phyloP scores from a whole-genome alignment of 345 rosid species.

The Hevea brasiliensis region DNA sequence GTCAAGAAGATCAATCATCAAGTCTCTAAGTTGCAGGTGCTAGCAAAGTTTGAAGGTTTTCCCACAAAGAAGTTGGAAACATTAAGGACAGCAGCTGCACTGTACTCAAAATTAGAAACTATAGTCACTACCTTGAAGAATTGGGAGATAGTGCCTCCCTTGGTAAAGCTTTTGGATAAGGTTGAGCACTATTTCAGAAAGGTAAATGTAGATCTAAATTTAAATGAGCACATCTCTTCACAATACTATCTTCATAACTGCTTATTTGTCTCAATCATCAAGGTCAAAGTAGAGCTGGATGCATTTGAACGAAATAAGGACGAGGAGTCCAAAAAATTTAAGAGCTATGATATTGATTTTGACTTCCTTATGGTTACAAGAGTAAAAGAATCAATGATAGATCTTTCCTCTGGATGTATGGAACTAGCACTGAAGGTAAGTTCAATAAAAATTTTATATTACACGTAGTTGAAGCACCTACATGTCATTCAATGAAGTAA shows the following conservation, averaged over 20 bases:
- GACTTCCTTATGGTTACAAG: constrained; percentile 14
- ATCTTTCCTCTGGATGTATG: no score
- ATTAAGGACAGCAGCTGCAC: constrained; percentile 24
- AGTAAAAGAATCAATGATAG: constrained; percentile 20
- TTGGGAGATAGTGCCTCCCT: no score
- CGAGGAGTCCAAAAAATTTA: constrained; percentile 14
- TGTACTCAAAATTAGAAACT: constrained; percentile 18
- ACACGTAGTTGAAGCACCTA: no score
- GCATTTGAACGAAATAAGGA: constrained; percentile 22
- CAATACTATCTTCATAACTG: no score
- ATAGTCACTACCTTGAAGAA: constrained; percentile 13
- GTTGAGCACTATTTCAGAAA: constrained; percentile 21
- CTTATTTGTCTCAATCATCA: not conserved
- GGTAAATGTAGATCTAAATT: constrained; percentile 6
- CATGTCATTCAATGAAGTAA: no score
- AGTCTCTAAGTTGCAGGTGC: constrained; percentile 14
- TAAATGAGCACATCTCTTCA: not conserved
- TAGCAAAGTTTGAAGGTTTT: constrained; percentile 25
- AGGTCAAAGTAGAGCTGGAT: constrained; percentile 23
- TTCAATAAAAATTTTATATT: no score
- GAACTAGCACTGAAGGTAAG: no score
- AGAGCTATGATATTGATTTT: constrained; percentile 15
- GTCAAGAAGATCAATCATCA: not conserved
- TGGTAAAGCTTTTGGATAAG: no score
- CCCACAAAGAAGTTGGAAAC: constrained; percentile 29